phyloP scores from a whole-genome alignment of 2,329 filamentous ascomycete genomes.

The Aureobasidium pullulans region DNA sequence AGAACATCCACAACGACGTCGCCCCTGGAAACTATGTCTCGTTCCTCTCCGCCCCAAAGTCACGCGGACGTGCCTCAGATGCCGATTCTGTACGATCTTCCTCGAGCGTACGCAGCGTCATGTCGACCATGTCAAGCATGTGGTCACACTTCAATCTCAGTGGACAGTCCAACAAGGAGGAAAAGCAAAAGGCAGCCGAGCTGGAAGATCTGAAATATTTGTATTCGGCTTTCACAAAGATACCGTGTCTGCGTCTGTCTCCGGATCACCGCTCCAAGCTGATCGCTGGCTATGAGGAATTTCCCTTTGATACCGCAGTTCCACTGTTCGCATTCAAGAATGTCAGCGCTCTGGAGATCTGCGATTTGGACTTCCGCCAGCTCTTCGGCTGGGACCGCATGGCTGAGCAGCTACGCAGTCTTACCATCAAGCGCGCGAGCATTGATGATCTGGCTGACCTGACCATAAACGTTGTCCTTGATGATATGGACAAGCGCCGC shows the following conservation, averaged over 20 bases:
- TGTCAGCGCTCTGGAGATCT: constrained; percentile 84
- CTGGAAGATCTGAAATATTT: constrained; percentile 89
- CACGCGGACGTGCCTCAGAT: constrained; percentile 72
- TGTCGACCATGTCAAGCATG: constrained; percentile 90
- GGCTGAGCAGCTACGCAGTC: constrained; percentile 81
- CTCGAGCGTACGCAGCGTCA: constrained; percentile 91
- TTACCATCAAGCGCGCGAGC: constrained; percentile 79
- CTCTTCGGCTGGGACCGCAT: constrained; percentile 96
- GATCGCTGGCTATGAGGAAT: constrained; percentile 92
- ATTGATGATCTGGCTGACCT: constrained; percentile 88
- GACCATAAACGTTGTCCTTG: constrained; percentile 84
- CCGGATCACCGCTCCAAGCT: constrained; percentile 89
- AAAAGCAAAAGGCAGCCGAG: constrained; percentile 80
- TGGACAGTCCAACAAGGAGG: constrained; percentile 72
- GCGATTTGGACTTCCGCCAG: constrained; percentile 90
- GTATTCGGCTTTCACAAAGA: constrained; percentile 97
- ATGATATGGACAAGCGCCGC: constrained; percentile 90
- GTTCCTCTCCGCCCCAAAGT: constrained; percentile 77
- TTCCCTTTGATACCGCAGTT: constrained; percentile 94
- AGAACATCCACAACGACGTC: constrained; percentile 85
- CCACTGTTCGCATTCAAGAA: constrained; percentile 98
- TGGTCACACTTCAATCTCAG: constrained; percentile 86
- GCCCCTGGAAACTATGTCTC: constrained; percentile 91
- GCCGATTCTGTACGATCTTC: constrained; percentile 90
- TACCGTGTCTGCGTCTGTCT: constrained; percentile 79